Base-by-base conservation (phyloP, 257 asterid genomes). In the Solanum corneliomulleri region DNA sequence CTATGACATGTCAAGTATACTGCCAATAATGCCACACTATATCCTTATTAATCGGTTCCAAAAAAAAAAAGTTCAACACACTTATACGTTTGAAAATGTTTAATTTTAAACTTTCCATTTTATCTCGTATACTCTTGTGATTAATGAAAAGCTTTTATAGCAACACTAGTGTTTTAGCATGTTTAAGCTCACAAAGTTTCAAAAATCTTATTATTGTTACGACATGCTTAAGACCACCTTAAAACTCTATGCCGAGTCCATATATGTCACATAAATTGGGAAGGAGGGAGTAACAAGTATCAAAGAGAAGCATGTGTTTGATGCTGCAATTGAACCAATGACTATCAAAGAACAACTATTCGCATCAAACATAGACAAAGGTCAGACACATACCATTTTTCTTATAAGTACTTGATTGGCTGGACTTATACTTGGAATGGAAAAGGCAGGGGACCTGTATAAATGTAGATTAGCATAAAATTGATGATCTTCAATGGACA, bases 341-440 rank as follows among this genome's bases (percentile, higher is more conserved):
- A 18, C 78, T 35, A 71, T 33, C 52, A 74, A 41, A 7, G 83
- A 41, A 13, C 7, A 76, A 42, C 23, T 76, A 13, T 16, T 76
- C 23, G 6, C 35, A 78, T 29, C 44, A 80, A 20, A 29, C 11
- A 27, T 29, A 49, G 72, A 18, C 31, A 37, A 42, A 56, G 47
- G 77, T 68, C 58, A 58, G 31, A 41, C 76, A 91, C 95, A 21
- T 49, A 97, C 99, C 99, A 93, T 95, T 93, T 92, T 94, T 95
- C 91, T 89, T 87, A 87, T 94, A 95, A 86, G 94, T 92, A 78
- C 92, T 92, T 44, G 99, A 97, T 84, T 86, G 92, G 92, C 92
- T 90, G 49, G 99, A 89, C 92, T 91, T 93, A 91, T 95, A 97
- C 91, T 94, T 97, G 45, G 98, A 86, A 87, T 97, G 99, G 91